Evolutionary conservation across 495 filamentous ascomycete genomes (phyloP).

Genomic region (Neurospora cerealis): DNA sequence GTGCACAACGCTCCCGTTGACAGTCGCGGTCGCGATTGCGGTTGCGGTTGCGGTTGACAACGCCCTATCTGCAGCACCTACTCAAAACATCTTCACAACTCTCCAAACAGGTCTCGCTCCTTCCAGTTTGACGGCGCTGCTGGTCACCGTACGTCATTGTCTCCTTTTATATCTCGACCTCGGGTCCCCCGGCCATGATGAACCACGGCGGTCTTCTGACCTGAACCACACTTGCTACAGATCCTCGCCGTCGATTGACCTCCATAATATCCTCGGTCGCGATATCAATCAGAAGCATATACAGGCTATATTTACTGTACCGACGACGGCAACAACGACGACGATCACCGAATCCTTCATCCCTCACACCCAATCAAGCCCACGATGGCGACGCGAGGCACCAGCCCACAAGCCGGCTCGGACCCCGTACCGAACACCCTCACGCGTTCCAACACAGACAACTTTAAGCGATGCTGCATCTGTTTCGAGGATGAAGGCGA

Average conservation of each 20-base stretch:
- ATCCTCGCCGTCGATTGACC: background rate
- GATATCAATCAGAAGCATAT: background rate
- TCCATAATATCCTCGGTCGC: background rate
- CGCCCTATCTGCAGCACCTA: background rate
- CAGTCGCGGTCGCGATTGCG: background rate
- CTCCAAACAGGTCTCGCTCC: background rate
- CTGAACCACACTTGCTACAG: background rate
- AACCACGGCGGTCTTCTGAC: background rate
- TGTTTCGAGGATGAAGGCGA: constrained; percentile 76
- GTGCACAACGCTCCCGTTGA: background rate
- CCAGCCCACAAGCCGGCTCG: background rate
- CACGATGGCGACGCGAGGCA: background rate
- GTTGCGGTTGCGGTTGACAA: background rate
- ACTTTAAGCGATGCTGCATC: constrained; percentile 69
- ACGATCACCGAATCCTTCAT: background rate
- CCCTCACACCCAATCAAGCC: background rate
- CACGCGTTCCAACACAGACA: constrained; percentile 11
- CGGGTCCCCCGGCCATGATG: background rate
- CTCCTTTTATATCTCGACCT: background rate
- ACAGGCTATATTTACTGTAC: background rate
- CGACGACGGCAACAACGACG: background rate
- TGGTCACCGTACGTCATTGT: background rate
- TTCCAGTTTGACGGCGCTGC: background rate
- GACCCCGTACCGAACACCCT: constrained; percentile 3
- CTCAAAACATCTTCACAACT: background rate